Evolutionary conservation across 176 grass and related monocot species (phyloP).

Genomic region (Eleusine coracana): DNA sequence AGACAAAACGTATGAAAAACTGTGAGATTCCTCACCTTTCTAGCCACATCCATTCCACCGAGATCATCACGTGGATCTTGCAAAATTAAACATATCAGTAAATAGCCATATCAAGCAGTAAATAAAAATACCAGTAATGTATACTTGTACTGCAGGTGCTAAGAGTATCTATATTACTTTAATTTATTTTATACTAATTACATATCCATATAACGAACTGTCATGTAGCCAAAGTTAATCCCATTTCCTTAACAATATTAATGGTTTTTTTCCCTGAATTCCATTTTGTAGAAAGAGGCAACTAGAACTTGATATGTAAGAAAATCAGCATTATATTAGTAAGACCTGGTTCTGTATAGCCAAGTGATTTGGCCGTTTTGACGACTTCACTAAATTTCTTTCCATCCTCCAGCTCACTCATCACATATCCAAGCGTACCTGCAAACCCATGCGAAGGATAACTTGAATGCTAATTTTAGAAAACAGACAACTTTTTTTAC

Average conservation of each 20-base stretch:
- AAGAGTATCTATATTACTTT: background rate
- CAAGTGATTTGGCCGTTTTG: constrained; percentile 78
- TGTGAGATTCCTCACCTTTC: constrained; percentile 64
- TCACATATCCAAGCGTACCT: constrained; percentile 96
- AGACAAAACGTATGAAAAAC: background rate
- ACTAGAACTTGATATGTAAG: background rate
- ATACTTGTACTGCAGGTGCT: background rate
- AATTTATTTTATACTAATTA: background rate
- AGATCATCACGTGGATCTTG: constrained; percentile 98
- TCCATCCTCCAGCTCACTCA: constrained; percentile 90
- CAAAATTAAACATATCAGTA: constrained; percentile 32
- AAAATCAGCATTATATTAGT: background rate
- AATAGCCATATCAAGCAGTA: constrained; percentile 29
- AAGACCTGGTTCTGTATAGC: constrained; percentile 92
- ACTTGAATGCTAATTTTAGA: background rate
- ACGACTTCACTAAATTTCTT: constrained; percentile 87
- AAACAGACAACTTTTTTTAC: constrained; percentile 11
- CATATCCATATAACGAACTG: background rate
- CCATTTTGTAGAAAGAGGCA: background rate
- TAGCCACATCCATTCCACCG: constrained; percentile 88
- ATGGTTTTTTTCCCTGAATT: background rate
- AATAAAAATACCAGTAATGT: too few species aligned
- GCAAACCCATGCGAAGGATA: constrained; percentile 21
- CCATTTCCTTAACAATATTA: background rate
- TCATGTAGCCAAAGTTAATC: background rate